These are phyloP conservation scores for Anacardium occidentale DNA, from an alignment of 345 rosid species.

Conservation along the genomic window DNA sequence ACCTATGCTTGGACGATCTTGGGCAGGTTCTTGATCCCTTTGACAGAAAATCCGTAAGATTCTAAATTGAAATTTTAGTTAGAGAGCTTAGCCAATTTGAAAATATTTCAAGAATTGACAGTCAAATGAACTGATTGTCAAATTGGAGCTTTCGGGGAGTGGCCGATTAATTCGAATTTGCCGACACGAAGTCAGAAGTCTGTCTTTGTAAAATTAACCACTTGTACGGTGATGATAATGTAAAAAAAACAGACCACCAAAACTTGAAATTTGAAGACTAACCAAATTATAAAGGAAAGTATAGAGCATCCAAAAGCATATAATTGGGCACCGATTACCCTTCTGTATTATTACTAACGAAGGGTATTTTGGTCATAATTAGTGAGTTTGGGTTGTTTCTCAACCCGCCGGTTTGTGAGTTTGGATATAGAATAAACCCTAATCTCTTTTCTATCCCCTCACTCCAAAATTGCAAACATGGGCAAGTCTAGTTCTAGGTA, in stretches of 20 bases:
- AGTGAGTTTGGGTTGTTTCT: not conserved
- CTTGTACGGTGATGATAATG: not conserved
- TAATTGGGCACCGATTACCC: too few species aligned
- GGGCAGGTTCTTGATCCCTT: not conserved
- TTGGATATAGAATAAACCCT: not conserved
- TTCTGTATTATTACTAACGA: not conserved
- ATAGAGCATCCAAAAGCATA: too few species aligned
- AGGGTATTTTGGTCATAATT: not conserved
- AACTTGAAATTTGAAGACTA: too few species aligned
- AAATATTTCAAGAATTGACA: too few species aligned
- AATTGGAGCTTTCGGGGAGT: too few species aligned
- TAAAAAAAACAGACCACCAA: not conserved
- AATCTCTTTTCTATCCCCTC: not conserved
- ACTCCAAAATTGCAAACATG: not conserved
- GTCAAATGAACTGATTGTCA: too few species aligned
- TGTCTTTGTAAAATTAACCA: too few species aligned
- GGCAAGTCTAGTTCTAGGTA: slow-evolving; percentile 12
- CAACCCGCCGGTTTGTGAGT: not conserved
- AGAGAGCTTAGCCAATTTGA: too few species aligned
- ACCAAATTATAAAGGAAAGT: not conserved
- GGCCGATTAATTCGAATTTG: not conserved
- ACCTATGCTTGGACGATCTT: not conserved
- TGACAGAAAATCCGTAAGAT: too few species aligned
- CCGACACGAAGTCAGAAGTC: too few species aligned
- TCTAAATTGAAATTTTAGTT: not conserved